Conservation (phyloP, 192 early-diverging fungal species). For the Coemansia sp. region DNA sequence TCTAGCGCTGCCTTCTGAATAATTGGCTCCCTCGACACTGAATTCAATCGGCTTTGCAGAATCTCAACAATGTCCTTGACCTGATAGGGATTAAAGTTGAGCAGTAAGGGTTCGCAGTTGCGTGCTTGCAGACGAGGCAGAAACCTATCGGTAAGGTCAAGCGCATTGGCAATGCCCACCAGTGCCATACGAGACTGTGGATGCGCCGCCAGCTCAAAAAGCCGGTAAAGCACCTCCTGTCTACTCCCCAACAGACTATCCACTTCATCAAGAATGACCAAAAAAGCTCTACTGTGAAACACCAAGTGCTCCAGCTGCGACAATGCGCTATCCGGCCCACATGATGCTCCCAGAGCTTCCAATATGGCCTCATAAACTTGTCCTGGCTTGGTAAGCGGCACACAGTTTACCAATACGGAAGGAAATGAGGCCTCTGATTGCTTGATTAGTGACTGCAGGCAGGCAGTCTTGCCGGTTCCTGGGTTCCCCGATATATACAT, state of each 20-base stretch:
- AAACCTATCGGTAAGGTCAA: conserved; percentile 86
- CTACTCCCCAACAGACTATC: conserved; percentile 79
- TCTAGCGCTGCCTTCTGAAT: conserved; percentile 86
- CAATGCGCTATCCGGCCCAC: conserved; percentile 47
- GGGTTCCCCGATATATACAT: conserved; percentile 89
- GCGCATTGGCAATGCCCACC: conserved; percentile 92
- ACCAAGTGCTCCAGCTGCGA: conserved; percentile 56
- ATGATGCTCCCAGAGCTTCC: conserved; percentile 40
- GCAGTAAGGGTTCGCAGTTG: conserved; percentile 73
- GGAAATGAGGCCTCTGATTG: conserved; percentile 27
- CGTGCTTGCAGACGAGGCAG: conserved; percentile 82
- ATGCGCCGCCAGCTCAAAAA: conserved; percentile 68
- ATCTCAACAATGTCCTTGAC: conserved; percentile 83
- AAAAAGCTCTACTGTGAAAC: conserved; percentile 49
- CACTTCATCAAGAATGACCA: conserved; percentile 90
- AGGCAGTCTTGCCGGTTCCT: conserved; percentile 94
- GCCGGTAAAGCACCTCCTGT: conserved; percentile 80
- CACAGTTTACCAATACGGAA: conserved; percentile 79
- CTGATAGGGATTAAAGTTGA: conserved; percentile 88
- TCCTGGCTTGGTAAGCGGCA: conserved; percentile 70
- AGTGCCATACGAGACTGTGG: conserved; percentile 67
- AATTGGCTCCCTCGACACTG: conserved; percentile 56
- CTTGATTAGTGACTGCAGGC: conserved; percentile 61
- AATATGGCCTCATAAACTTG: conserved; percentile 67
- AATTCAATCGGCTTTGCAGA: conserved; percentile 75